Base-by-base conservation (phyloP, 2,329 filamentous ascomycete species). In the Pseudogymnoascus verrucosus region DNA sequence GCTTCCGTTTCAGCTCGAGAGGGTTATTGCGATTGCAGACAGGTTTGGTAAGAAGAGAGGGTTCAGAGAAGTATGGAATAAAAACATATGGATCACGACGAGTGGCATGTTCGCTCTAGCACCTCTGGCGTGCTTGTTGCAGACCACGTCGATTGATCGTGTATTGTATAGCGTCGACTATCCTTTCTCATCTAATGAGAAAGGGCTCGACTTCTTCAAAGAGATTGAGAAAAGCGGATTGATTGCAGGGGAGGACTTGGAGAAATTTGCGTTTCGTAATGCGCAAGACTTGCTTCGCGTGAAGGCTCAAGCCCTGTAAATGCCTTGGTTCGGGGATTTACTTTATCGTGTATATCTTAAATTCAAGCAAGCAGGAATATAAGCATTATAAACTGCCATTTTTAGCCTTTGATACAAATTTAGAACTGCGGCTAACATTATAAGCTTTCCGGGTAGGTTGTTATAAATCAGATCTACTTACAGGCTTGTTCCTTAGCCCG, bases 141-240 rank as follows among this genome's bases (percentile, higher is more conserved):
- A 76, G 63, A 78, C 78, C 5, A 82, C 78, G 1, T 75, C 73
- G 16, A 74, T 78, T n/a, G 81, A 84, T 23, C 75, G 76, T 12
- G 76, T 86, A 1, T 63, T 86, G 69, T 85, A 81, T 68, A 84
- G 80, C 65, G 79, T 84, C 8, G 83, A 85, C 67, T 85, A 84
- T 67, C 84, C 83, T 0, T 84, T 85, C 60, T 76, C 77, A 47
- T 74, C 73, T 60, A 83, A 79, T 64, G 77, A 80, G 64, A 77
- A 78, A 12, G 83, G 82, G 0, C 70, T 75, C 28, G 73, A 72
- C 7, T 83, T 81, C 67, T 73, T 85, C 62, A 69, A 76, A 60
- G 78, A 82, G 65, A 69, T 86, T 44, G 74, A 76, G 63, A 69
- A 74, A 51, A 83, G 81, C 66, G 79, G 78, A 0, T 68, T 85